Evolutionary conservation across 371 early-diverging fungal species (phyloP), one percentile per base, ranked within the genome.

Genomic region (Nematocida parisii): DNA sequence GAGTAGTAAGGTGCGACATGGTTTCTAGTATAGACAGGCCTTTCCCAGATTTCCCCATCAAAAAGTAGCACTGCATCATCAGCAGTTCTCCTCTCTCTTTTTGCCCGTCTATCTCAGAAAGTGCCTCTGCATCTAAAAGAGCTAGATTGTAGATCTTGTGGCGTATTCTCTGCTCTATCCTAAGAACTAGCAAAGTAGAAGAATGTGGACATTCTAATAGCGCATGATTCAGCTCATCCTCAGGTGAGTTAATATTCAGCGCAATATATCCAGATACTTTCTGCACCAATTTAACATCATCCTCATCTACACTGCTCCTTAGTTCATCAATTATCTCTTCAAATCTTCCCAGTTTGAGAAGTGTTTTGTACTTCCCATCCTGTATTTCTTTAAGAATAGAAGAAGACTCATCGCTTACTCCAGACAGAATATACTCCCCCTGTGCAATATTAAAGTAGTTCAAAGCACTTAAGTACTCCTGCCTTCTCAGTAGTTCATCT

Each of bases 31-130:
- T 27, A 7, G 5, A 45, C 9, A 77, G 18, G 11, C 50, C 80
- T 18, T n/a, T 6, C 7, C 4, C 13, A 20, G 46, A 57, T 9
- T 70, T 70, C 45, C 80, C 80, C 24, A 7, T 27, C 7, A 77
- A 40, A 47, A 77, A 77, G 61, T 56, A 13, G 57, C 66, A 67
- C 42, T 77, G 80, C 58, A 77, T 77, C 61, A 39, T 27, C 22
- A 20, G 54, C 15, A 11, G 20, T 20, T 66, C 57, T 40, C 72
- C 80, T 5, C 18, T 24, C n/a, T 75, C 24, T 39, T 46, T 24
- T 1, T 67, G 15, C 22, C 40, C 13, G 15, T 64, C 52, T 22
- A 47, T 22, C 39, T 66, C 44, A 18, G 33, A 18, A 7, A 77
- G 68, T 18, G 18, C 18, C 27, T 77, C 66, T 13, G 56, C 42